phyloP scores from a whole-genome alignment of 2,329 filamentous ascomycete species.

The Blastomyces emzantsi region DNA sequence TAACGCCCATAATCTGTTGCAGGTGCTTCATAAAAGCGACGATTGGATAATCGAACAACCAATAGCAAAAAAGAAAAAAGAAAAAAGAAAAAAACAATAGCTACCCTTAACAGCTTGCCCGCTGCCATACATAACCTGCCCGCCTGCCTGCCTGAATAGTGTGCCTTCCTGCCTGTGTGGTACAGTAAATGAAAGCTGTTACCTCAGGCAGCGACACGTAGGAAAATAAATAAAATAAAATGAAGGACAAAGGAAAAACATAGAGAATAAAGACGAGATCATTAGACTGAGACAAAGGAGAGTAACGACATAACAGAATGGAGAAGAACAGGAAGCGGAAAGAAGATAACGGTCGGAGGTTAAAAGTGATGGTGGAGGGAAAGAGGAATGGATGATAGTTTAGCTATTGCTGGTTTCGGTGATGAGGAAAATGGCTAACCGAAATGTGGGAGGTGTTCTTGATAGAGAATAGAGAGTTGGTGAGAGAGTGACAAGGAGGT shows the following conservation, averaged over 20 bases:
- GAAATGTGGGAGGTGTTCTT: background rate
- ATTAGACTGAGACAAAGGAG: background rate
- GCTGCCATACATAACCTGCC: slow-evolving; percentile 12
- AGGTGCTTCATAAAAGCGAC: slow-evolving; percentile 12
- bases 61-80: background rate
- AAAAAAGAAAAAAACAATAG: slow-evolving; percentile 3
- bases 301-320: background rate
- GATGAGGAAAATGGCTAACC: background rate
- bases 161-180: slow-evolving; percentile 22
- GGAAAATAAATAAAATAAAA: slow-evolving; percentile 6
- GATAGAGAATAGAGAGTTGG: background rate
- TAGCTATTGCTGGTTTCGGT: background rate
- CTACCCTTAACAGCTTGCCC: slow-evolving; percentile 16
- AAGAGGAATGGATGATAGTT: background rate
- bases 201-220: slow-evolving; percentile 11
- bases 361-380: background rate
- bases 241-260: slow-evolving; percentile 13
- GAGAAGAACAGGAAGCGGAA: background rate
- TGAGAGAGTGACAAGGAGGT: background rate
- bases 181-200: slow-evolving; percentile 18
- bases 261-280: slow-evolving; percentile 16
- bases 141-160: slow-evolving; percentile 15
- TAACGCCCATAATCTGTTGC: background rate
- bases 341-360: background rate
- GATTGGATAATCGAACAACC: slow-evolving; percentile 6